These are phyloP conservation scores for Antitrichia curtipendula DNA, from an alignment of 225 moss, liverwort and hornwort genomes.

Conservation along the genomic window DNA sequence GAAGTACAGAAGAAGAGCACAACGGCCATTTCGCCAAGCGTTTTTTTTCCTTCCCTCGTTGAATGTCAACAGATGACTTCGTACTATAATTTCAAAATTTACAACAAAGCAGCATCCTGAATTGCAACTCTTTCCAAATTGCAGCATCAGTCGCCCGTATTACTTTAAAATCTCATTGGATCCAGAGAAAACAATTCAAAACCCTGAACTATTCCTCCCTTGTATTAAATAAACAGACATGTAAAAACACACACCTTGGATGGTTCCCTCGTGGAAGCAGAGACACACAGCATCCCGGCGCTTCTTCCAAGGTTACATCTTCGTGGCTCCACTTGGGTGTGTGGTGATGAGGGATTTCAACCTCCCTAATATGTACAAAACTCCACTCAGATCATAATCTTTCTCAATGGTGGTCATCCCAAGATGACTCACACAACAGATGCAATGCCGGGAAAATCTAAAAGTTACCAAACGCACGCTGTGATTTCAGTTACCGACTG, in stretches of 20 bases:
- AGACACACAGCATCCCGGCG: not conserved
- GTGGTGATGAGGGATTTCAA: not conserved
- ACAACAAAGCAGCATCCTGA: not conserved
- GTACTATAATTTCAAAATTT: not conserved
- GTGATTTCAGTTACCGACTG: not conserved
- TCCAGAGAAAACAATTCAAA: not conserved
- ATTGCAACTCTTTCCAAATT: not conserved
- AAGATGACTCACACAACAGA: not conserved
- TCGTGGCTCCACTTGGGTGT: not conserved
- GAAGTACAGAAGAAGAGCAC: not conserved
- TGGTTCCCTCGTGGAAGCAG: not conserved
- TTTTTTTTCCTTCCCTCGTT: not conserved
- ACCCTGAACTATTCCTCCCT: not conserved
- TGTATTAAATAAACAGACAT: conserved; percentile 7
- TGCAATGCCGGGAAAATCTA: not conserved
- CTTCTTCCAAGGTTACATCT: not conserved
- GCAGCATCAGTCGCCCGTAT: not conserved
- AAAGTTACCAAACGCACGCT: not conserved
- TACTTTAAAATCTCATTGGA: not conserved
- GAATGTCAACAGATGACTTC: not conserved
- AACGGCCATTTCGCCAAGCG: not conserved
- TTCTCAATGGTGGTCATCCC: not conserved
- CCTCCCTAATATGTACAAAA: conserved; percentile 14
- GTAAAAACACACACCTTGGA: not conserved
- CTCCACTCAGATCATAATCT: not conserved